Percentiles rank a stretch among this genome's conserved stretches.
phyloP scores from a whole-genome alignment of 108 stramenopile genomes.

The Cylindrotheca fusiformis region DNA sequence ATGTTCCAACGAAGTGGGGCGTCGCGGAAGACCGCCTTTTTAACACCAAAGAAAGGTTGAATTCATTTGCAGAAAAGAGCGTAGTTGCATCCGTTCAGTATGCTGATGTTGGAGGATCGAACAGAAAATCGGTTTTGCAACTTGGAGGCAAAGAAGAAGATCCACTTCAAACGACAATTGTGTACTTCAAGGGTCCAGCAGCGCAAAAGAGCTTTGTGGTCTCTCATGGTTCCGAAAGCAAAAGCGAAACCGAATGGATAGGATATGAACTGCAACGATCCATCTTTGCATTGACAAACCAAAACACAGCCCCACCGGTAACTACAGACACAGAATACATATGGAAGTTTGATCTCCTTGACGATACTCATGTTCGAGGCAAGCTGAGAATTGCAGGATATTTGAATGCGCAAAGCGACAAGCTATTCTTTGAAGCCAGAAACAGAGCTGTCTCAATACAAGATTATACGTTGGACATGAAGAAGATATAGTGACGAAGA shows the following conservation, averaged over 20 bases:
- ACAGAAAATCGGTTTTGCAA: conserved; percentile 59
- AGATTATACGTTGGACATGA: conserved; percentile 65
- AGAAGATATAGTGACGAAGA: neutral
- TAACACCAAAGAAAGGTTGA: conserved; percentile 55
- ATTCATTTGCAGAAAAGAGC: conserved; percentile 67
- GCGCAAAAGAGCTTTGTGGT: conserved; percentile 79
- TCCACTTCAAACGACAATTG: conserved; percentile 71
- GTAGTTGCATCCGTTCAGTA: conserved; percentile 81
- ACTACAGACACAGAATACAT: conserved; percentile 78
- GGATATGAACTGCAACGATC: conserved; percentile 72
- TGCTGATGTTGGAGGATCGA: conserved; percentile 69
- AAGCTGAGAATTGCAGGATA: conserved; percentile 67
- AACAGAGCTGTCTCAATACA: conserved; percentile 73
- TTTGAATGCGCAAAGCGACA: conserved; percentile 72
- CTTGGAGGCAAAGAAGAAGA: conserved; percentile 64
- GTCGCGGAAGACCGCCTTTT: conserved; percentile 77
- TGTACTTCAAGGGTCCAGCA: conserved; percentile 80
- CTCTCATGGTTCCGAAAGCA: conserved; percentile 40
- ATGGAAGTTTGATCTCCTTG: conserved; percentile 53
- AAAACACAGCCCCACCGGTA: conserved; percentile 79
- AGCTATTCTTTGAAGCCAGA: conserved; percentile 74
- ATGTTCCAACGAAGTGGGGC: conserved; percentile 55
- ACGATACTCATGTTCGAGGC: conserved; percentile 43
- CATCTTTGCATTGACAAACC: conserved; percentile 84
- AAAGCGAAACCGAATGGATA: conserved; percentile 38